Evolutionary conservation across 768 basidiomycete genomes (phyloP).

Genomic region (Macrolepiota albuminosa): DNA sequence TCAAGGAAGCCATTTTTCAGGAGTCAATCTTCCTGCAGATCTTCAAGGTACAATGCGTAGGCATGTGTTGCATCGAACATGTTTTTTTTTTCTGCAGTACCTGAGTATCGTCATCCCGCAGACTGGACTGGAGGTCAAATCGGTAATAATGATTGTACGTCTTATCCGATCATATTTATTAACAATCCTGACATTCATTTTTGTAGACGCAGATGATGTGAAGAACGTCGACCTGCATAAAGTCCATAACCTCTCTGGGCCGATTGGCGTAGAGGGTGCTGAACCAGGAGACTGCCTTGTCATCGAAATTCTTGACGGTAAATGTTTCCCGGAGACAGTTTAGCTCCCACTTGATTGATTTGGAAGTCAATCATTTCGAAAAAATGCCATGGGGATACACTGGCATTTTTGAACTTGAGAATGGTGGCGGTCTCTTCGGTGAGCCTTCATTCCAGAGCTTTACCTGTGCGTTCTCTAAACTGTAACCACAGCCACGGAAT

Average conservation of each 20-base stretch:
- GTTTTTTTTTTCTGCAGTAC: background rate
- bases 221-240: conserved; percentile 59
- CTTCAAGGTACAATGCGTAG: conserved; percentile 69
- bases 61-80: conserved; percentile 26
- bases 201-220: conserved; percentile 60
- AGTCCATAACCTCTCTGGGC: conserved; percentile 74
- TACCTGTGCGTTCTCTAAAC: background rate
- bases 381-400: conserved; percentile 84
- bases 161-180: background rate
- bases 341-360: background rate
- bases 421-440: conserved; percentile 73
- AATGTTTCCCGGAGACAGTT: background rate
- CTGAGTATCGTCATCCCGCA: conserved; percentile 16
- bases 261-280: conserved; percentile 69
- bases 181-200: background rate
- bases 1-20: background rate
- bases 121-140: conserved; percentile 82
- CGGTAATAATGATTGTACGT: conserved; percentile 66
- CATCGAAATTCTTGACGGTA: conserved; percentile 76
- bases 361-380: conserved; percentile 56
- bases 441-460: background rate
- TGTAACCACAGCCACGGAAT: conserved; percentile 46
- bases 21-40: conserved; percentile 29
- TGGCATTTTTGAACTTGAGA: conserved; percentile 69
- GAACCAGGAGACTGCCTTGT: conserved; percentile 78